phyloP scores from a whole-genome alignment of 345 rosid species.

The Populus tremula region DNA sequence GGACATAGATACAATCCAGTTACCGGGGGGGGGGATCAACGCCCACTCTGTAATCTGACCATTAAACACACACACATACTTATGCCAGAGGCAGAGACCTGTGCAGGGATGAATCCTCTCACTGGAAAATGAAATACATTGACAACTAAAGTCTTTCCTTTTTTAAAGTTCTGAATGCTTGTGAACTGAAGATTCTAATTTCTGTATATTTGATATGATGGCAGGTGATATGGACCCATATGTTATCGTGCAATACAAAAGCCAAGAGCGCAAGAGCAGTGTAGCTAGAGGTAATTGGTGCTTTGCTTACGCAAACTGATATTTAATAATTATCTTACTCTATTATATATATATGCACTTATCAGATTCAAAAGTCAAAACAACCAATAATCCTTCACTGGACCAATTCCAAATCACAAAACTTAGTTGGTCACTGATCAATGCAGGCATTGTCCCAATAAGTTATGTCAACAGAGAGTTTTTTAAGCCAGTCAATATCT shows the following conservation, averaged over 20 bases:
- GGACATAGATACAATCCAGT: background rate
- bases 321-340: background rate
- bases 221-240: constrained; percentile 75
- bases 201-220: background rate
- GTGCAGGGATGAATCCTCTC: background rate
- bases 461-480: too few relatives aligned
- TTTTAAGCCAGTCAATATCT: background rate
- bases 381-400: background rate
- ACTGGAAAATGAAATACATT: background rate
- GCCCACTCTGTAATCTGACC: too few relatives aligned
- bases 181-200: background rate
- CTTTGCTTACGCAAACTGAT: background rate
- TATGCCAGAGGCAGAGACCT: too few relatives aligned
- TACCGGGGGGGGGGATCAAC: background rate
- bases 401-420: background rate
- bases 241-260: constrained; percentile 64
- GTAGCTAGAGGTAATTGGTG: constrained; percentile 56
- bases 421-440: background rate
- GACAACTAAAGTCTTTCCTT: background rate
- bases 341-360: background rate
- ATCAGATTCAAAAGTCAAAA: background rate
- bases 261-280: constrained; percentile 62
- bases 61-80: too few relatives aligned
- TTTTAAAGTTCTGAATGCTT: background rate
- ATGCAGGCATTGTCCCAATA: background rate